Conservation (phyloP, 495 filamentous ascomycete species). For the Daldinia childiae region DNA sequence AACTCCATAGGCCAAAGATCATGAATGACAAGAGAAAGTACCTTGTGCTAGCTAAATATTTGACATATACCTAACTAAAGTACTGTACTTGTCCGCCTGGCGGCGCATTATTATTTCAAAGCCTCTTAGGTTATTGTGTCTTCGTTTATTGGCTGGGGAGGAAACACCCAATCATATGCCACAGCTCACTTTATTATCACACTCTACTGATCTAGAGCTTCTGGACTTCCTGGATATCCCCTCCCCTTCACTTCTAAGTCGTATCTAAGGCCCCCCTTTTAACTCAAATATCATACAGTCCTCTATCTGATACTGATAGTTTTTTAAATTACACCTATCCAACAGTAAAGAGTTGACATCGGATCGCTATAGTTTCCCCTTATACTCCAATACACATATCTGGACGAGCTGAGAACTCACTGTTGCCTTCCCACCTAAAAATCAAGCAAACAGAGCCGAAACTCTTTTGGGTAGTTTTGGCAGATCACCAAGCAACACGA, state of each 20-base stretch:
- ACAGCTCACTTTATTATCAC: conserved; percentile 48
- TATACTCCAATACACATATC: conserved; percentile 12
- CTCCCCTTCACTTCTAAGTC: conserved; percentile 27
- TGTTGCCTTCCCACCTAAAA: conserved; percentile 6
- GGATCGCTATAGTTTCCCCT: conserved; percentile 16
- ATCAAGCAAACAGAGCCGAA: conserved; percentile 32
- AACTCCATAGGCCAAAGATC: conserved; percentile 48
- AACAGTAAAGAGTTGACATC: conserved; percentile 27
- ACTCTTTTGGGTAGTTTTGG: conserved; percentile 25
- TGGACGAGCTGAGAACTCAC: conserved; percentile 7
- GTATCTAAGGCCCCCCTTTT: conserved; percentile 26
- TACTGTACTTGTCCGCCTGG: conserved; percentile 56
- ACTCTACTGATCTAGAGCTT: conserved; percentile 45
- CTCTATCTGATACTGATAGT: conserved; percentile 21
- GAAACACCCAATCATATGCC: conserved; percentile 56
- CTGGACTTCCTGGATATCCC: conserved; percentile 39
- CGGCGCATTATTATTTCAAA: conserved; percentile 45
- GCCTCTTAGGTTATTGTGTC: conserved; percentile 45
- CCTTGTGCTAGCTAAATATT: conserved; percentile 47
- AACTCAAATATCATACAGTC: conserved; percentile 19
- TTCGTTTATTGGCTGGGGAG: conserved; percentile 53
- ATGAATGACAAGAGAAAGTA: conserved; percentile 54
- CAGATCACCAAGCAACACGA: conserved; percentile 18
- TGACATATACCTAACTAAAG: conserved; percentile 51
- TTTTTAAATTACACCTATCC: conserved; percentile 28